Base-by-base conservation (phyloP, 495 filamentous ascomycete species). In the Penicillium canescens region DNA sequence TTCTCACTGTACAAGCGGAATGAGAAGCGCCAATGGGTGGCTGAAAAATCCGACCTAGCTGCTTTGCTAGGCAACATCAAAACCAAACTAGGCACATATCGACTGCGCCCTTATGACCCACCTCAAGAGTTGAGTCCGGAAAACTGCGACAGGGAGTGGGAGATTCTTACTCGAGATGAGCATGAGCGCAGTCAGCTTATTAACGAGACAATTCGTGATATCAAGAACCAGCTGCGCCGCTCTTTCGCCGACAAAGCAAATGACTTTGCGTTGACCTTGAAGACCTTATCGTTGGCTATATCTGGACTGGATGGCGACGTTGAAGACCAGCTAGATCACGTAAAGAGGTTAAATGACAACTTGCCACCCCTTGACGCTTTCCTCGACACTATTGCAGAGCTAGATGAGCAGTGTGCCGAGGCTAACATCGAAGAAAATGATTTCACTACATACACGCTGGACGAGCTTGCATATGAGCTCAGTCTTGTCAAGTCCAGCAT, bases 371-470 rank as follows among this genome's bases (percentile, higher is more conserved):
- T 98, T 2, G 91, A 96, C 60, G 82, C 88, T 34, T 97, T 90
- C 71, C 82, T 98, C 18, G 81, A 88, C 51, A 87, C 86, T 52
- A 93, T 98, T 59, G 87, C 82, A 4, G 84, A 82, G 10, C 77
- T 96, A 24, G 91, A 95, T 60, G 81, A 83, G 59, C 91, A 96
- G 71, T 98, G 95, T 67, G 83, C 84, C 38, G 92, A 98, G 76
- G 94, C 94, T 40, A 98, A 98, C 68, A 96, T 97, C 41, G 94
- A 98, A 70, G 94, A 98, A 66, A 98, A 98, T 69, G 94, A 98
- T 71, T 96, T 93, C 73, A 98, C 94, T 5, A 96, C 93, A 3
- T 97, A 96, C 73, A 95, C 91, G 10, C 90, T 96, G 62, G 94
- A 98, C 66, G 94, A 98, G 68, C 82, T 98, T 16, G 85, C 84